Evolutionary conservation across 108 stramenopile genomes (phyloP), one percentile per base, ranked within the genome.

Genomic region (Cylindrotheca fusiformis): DNA sequence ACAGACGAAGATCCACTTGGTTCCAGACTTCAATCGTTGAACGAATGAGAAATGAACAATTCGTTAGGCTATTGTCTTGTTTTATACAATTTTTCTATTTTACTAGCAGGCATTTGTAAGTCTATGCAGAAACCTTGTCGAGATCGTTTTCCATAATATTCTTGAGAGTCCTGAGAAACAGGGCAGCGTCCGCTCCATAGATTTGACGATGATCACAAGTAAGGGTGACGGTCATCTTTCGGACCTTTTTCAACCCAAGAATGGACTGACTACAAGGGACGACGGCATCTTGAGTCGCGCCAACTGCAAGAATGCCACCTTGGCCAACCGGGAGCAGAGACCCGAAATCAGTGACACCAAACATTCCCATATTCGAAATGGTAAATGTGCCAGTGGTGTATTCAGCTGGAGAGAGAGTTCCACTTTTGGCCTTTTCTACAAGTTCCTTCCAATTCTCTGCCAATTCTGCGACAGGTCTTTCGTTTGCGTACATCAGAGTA

Each of bases 331-430:
- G 96, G 36, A 98, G 93, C 67, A 98, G 95, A 17, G 97, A 95
- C 62, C 93, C 96, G 58, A 98, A 98, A 56, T 91, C 72, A 28
- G 92, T 81, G 1, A 98, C 96, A 18, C 96, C 97, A 72, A 96
- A 97, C 97, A 98, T 98, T 32, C 97, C 97, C 72, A 98, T 92
- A 81, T 98, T 98, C 49, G 95, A 94, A 61, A 98, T 98, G 36
- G 96, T 91, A 68, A 98, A 96, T 6, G 97, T 98, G 18, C 97
- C 97, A 0, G 93, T 80, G 52, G 83, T 85, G 85, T 95, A 97
- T 77, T 97, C 97, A 67, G 91, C 95, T 21, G 97, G 95, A 21
- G 86, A 71, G 27, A 93, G 76, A 31, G 81, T 74, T 57, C 92
- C 92, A 17, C 60, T 52, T 77, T 83, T 87, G 21, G 92, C 88